A percentile compares a stretch with the other conserved stretches of the same genome.
These are phyloP conservation scores for Hortiboletus campestris DNA, from an alignment of 768 basidiomycete species.

Conservation along the genomic window DNA sequence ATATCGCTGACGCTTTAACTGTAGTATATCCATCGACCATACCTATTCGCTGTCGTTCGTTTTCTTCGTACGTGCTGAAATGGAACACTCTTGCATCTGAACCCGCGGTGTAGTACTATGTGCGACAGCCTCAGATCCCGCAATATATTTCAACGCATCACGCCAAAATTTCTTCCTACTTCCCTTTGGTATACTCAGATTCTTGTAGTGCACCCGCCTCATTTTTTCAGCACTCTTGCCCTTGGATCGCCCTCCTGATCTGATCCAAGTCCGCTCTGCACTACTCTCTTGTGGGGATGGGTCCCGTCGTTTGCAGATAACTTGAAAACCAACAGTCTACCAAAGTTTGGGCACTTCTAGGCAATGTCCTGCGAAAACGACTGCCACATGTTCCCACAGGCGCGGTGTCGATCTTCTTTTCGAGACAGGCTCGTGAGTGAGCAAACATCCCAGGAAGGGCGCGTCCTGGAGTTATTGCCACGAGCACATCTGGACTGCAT, in stretches of 20 bases:
- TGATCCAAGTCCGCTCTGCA: background rate
- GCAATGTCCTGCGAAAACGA: background rate
- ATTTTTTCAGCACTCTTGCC: background rate
- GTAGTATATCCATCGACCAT: background rate
- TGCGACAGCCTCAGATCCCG: background rate
- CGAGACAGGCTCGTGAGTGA: background rate
- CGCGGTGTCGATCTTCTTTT: background rate
- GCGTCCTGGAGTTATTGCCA: too few relatives aligned
- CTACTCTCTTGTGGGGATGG: background rate
- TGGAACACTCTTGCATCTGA: background rate
- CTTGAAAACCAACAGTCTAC: background rate
- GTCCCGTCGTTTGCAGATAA: too few relatives aligned
- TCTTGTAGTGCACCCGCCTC: background rate
- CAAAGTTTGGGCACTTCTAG: background rate
- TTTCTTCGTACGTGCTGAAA: background rate
- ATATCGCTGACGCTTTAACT: slow-evolving; percentile 12
- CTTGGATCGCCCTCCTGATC: background rate
- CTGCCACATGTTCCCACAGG: background rate
- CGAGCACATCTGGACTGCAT: too few relatives aligned
- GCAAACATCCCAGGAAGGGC: background rate
- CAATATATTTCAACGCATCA: background rate
- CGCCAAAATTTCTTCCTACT: background rate
- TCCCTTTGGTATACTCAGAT: background rate
- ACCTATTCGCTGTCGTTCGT: background rate
- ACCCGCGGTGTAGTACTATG: too few relatives aligned